These are phyloP conservation scores for Cladosporium sp. DNA, from an alignment of 2,329 filamentous ascomycete genomes.

Conservation along the genomic window DNA sequence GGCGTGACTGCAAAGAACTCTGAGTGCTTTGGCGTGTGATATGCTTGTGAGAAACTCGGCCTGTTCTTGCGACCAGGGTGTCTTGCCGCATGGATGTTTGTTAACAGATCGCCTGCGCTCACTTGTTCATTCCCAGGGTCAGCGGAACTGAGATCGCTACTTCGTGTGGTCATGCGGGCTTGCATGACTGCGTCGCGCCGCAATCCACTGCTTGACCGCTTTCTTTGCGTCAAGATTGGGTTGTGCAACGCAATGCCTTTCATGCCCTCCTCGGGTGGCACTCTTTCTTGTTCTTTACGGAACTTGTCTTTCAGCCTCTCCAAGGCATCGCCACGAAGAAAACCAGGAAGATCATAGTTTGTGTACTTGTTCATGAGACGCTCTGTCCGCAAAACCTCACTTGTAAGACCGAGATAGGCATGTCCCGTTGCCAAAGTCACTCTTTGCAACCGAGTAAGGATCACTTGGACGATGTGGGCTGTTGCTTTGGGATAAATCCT, in stretches of 20 bases:
- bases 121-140: conserved; percentile 36
- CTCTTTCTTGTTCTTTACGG: conserved; percentile 70
- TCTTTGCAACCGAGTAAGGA: conserved; percentile 87
- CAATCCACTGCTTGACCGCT: conserved; percentile 70
- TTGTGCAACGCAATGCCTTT: conserved; percentile 98
- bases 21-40: conserved; percentile 40
- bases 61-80: conserved; percentile 53
- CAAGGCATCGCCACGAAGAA: conserved; percentile 79
- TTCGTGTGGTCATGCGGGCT: conserved; percentile 51
- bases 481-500: conserved; percentile 94
- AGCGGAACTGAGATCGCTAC: conserved; percentile 23
- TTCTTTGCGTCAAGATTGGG: conserved; percentile 62
- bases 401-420: conserved; percentile 87
- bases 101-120: conserved; percentile 68
- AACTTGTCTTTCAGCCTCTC: conserved; percentile 92
- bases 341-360: conserved; percentile 85
- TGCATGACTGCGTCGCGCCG: conserved; percentile 78
- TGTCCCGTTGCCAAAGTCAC: conserved; percentile 94
- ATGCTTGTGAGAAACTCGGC: conserved; percentile 51
- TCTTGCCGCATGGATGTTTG: conserved; percentile 72
- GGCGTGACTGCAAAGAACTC: conserved; percentile 32
- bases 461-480: conserved; percentile 96
- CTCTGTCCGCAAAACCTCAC: conserved; percentile 89
- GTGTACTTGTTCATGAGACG: conserved; percentile 93
- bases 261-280: conserved; percentile 74